Conservation (phyloP, 2,329 filamentous ascomycete genomes). For the Talaromyces verruculosus region DNA sequence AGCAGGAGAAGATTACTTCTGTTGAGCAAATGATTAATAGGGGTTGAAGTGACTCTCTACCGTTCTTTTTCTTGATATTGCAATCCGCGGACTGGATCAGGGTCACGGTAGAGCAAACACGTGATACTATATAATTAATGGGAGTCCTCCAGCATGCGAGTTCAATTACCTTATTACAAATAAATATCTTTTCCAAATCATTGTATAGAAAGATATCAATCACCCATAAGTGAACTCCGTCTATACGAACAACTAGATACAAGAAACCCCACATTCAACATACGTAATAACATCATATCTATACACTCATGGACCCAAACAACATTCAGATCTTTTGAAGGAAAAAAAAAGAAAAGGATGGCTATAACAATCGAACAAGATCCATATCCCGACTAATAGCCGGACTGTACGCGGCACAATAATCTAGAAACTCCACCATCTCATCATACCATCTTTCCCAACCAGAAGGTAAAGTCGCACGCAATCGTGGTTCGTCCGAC, state of each 20-base stretch:
- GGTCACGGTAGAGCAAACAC: not conserved
- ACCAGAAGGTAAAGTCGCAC: conserved; percentile 38
- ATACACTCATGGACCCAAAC: not conserved
- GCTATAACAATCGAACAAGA: conserved; percentile 32
- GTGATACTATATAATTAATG: not conserved
- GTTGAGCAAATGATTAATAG: not conserved
- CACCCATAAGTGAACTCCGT: not conserved
- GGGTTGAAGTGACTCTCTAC: too few species aligned
- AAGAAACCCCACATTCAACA: not conserved
- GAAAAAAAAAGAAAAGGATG: not conserved
- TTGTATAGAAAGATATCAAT: not conserved
- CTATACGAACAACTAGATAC: not conserved
- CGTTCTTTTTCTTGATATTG: not conserved
- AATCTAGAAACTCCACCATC: conserved; percentile 43
- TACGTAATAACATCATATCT: not conserved
- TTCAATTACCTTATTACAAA: not conserved
- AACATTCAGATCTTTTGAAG: not conserved
- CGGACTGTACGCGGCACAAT: conserved; percentile 40
- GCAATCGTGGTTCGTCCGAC: conserved; percentile 37
- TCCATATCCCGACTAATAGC: conserved; percentile 44
- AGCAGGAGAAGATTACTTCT: not conserved
- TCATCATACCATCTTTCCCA: conserved; percentile 45
- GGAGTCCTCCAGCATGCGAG: not conserved
- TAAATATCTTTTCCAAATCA: not conserved
- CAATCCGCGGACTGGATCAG: not conserved